Conservation (phyloP, 768 basidiomycete genomes). For the Holtermannia corniformis region DNA sequence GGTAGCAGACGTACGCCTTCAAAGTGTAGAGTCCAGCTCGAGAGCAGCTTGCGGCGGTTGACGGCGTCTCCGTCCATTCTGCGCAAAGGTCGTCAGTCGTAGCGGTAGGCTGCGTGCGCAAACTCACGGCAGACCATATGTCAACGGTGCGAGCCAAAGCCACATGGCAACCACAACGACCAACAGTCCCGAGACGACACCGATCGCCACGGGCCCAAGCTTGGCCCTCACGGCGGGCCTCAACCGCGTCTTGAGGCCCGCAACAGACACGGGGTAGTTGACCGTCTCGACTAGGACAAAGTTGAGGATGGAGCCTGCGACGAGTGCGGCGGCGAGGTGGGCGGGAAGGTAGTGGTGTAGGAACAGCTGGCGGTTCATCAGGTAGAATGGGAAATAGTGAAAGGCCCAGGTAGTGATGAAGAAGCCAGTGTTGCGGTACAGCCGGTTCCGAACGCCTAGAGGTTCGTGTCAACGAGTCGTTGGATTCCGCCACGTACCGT, state of each 20-base stretch:
- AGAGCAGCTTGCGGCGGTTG: constrained; percentile 68
- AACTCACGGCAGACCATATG: constrained; percentile 82
- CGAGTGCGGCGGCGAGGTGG: constrained; percentile 80
- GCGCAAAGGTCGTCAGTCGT: constrained; percentile 14
- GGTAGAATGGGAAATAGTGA: constrained; percentile 95
- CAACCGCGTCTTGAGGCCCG: constrained; percentile 58
- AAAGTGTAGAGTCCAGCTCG: constrained; percentile 81
- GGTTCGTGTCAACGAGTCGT: constrained; percentile 11
- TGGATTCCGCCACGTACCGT: constrained; percentile 54
- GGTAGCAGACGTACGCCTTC: too few species aligned
- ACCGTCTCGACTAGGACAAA: constrained; percentile 82
- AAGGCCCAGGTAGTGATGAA: constrained; percentile 90
- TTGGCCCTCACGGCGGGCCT: constrained; percentile 54
- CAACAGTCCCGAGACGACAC: constrained; percentile 55
- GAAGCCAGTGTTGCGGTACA: constrained; percentile 93
- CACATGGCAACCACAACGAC: constrained; percentile 49
- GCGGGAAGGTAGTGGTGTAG: constrained; percentile 97
- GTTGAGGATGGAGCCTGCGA: constrained; percentile 84
- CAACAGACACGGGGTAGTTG: constrained; percentile 76
- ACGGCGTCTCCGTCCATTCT: constrained; percentile 80
- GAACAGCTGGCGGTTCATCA: constrained; percentile 94
- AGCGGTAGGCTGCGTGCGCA: background rate
- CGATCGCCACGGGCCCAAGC: constrained; percentile 50
- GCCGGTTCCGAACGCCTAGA: constrained; percentile 77
- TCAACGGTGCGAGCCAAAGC: constrained; percentile 72